phyloP scores from a whole-genome alignment of 2,329 filamentous ascomycete genomes.

The Aspergillus vadensis region DNA sequence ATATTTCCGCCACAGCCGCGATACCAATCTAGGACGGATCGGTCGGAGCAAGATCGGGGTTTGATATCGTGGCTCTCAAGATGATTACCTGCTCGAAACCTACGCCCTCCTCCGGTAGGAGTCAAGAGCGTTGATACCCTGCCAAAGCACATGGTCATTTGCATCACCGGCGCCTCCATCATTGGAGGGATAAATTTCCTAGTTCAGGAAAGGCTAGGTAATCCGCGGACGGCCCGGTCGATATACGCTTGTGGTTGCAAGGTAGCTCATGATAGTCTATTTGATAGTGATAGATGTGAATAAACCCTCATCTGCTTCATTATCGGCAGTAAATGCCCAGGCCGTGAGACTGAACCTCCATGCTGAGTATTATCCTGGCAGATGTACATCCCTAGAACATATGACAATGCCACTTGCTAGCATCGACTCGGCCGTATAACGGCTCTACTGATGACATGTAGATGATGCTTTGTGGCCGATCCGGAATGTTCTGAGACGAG shows the following conservation, averaged over 20 bases:
- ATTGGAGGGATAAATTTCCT: constrained; percentile 17
- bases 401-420: too few species aligned
- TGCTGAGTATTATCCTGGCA: too few species aligned
- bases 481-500: not conserved
- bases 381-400: too few species aligned
- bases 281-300: constrained; percentile 9
- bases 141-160: constrained; percentile 13
- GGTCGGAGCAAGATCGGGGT: constrained; percentile 1
- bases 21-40: constrained; percentile 15
- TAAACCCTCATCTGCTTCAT: not conserved
- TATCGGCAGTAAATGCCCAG: not conserved
- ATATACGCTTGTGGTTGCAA: constrained; percentile 4
- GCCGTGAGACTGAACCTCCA: not conserved
- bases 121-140: not conserved
- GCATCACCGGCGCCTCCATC: constrained; percentile 4
- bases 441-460: not conserved
- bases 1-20: constrained; percentile 24
- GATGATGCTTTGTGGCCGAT: not conserved
- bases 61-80: not conserved
- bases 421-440: not conserved
- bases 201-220: constrained; percentile 11
- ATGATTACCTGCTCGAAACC: constrained; percentile 3
- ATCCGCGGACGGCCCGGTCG: constrained; percentile 5
- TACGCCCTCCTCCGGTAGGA: constrained; percentile 6
- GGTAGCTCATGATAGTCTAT: constrained; percentile 14